Evolutionary conservation across 805 yeast species (phyloP).

Genomic region (Lachancea cidri): DNA sequence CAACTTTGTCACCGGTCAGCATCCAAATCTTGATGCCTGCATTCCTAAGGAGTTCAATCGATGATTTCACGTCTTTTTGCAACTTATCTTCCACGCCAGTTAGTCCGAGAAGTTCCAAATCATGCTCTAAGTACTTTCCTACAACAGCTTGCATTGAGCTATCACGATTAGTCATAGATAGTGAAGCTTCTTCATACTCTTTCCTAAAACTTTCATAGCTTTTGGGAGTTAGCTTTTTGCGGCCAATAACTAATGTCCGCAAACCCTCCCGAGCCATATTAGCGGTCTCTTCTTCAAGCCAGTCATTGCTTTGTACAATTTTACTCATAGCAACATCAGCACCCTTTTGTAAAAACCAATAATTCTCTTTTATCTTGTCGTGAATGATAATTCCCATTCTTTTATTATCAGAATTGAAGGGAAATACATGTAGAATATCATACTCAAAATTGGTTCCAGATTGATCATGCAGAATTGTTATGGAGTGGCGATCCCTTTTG

Average conservation of each 20-base stretch:
- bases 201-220: conserved; percentile 57
- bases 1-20: conserved; percentile 98
- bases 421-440: conserved; percentile 78
- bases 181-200: conserved; percentile 65
- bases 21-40: conserved; percentile 99
- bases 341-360: conserved; percentile 88
- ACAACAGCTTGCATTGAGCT: conserved; percentile 64
- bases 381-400: conserved; percentile 89
- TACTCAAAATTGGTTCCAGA: conserved; percentile 48
- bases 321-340: conserved; percentile 92
- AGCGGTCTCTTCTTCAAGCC: conserved; percentile 96
- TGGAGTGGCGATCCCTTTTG: conserved; percentile 74
- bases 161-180: conserved; percentile 79
- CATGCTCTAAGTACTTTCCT: conserved; percentile 65
- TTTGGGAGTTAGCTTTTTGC: conserved; percentile 57
- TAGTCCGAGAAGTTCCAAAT: conserved; percentile 79
- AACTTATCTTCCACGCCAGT: conserved; percentile 97
- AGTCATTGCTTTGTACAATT: conserved; percentile 81
- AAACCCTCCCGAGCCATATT: conserved; percentile 98
- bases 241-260: conserved; percentile 90
- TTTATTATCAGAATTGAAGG: conserved; percentile 92
- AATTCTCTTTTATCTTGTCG: conserved; percentile 58
- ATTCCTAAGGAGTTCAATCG: conserved; percentile 86
- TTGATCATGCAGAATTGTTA: conserved; percentile 61
- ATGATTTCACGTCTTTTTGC: conserved; percentile 85